Percentiles rank a stretch among this genome's conserved stretches.
These are phyloP conservation scores for Hyaloscypha bicolor DNA, from an alignment of 495 filamentous ascomycete species.

Conservation along the genomic window DNA sequence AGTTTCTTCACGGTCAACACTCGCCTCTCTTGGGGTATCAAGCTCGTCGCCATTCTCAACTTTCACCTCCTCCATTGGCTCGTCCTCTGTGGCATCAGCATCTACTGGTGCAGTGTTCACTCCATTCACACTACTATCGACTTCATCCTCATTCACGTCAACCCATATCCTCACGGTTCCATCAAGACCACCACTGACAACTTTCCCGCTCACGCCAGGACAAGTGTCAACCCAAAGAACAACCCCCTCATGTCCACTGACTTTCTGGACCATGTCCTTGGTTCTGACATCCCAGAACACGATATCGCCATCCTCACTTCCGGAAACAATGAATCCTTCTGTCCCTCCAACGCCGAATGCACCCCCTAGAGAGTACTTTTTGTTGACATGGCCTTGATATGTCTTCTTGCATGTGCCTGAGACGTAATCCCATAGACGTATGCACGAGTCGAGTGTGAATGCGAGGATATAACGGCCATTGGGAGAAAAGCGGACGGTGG, in stretches of 20 bases:
- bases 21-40: constrained; percentile 26
- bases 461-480: constrained; percentile 93
- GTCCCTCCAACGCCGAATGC: constrained; percentile 71
- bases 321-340: constrained; percentile 70
- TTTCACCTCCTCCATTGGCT: constrained; percentile 33
- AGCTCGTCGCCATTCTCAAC: constrained; percentile 22
- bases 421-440: constrained; percentile 94
- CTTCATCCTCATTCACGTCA: constrained; percentile 37
- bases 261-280: constrained; percentile 78
- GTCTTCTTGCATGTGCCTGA: constrained; percentile 90
- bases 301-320: constrained; percentile 85
- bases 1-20: not conserved
- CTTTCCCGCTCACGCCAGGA: constrained; percentile 37
- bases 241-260: constrained; percentile 73
- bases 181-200: constrained; percentile 69
- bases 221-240: constrained; percentile 82
- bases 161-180: constrained; percentile 66
- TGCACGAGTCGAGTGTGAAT: constrained; percentile 85
- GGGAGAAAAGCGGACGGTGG: constrained; percentile 87
- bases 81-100: constrained; percentile 6
- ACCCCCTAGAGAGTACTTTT: constrained; percentile 78
- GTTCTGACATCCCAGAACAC: constrained; percentile 87
- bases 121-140: constrained; percentile 11
- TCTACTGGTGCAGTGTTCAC: constrained; percentile 8
- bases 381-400: constrained; percentile 90